These are phyloP conservation scores for Aspergillus versicolor DNA, from an alignment of 2,329 filamentous ascomycete genomes.

Conservation along the genomic window DNA sequence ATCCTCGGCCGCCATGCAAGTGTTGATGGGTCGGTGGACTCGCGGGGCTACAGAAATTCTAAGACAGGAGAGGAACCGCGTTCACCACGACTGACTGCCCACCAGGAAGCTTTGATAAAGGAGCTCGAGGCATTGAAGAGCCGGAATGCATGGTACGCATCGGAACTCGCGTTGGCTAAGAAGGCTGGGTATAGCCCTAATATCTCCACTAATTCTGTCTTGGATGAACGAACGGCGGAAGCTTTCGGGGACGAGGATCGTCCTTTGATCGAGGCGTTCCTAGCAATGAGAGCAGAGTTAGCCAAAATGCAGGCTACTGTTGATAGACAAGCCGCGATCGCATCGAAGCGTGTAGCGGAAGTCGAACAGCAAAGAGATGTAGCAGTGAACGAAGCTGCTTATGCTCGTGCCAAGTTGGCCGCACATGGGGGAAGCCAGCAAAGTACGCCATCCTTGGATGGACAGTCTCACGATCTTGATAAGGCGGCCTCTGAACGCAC, in stretches of 20 bases:
- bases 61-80: constrained; percentile 45
- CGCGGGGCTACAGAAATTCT: constrained; percentile 40
- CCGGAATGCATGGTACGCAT: constrained; percentile 94
- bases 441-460: constrained; percentile 54
- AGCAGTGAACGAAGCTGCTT: constrained; percentile 91
- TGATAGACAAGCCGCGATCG: constrained; percentile 80
- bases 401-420: constrained; percentile 88
- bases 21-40: constrained; percentile 42
- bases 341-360: constrained; percentile 87
- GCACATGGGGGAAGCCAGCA: constrained; percentile 71
- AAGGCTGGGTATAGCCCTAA: constrained; percentile 84
- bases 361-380: constrained; percentile 92
- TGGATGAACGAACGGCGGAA: constrained; percentile 75
- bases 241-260: constrained; percentile 89
- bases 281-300: constrained; percentile 87
- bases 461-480: constrained; percentile 57
- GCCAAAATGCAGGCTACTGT: constrained; percentile 86
- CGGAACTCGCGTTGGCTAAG: constrained; percentile 85
- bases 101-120: constrained; percentile 68
- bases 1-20: constrained; percentile 43
- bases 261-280: constrained; percentile 84
- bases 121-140: constrained; percentile 83
- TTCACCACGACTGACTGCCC: constrained; percentile 45
- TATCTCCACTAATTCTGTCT: constrained; percentile 65
- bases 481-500: constrained; percentile 60